Percentiles rank a stretch among this genome's conserved stretches.
phyloP scores from a whole-genome alignment of 2,329 filamentous ascomycete species.

The Xylaria multiplex region DNA sequence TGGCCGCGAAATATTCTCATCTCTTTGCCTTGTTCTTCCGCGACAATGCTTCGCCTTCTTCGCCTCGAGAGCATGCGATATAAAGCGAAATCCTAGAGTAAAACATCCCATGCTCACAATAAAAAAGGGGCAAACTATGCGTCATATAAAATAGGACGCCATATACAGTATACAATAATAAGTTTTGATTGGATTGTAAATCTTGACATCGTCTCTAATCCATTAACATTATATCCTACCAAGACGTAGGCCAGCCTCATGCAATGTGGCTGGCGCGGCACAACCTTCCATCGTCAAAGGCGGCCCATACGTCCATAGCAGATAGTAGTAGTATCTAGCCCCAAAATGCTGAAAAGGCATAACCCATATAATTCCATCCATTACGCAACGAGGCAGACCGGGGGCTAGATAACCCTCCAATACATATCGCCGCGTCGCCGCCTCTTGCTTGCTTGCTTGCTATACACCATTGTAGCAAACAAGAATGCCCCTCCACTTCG shows the following conservation, averaged over 20 bases:
- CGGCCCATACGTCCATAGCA: conserved; percentile 33
- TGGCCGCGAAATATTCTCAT: too few species aligned
- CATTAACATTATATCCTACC: conserved; percentile 40
- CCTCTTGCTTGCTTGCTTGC: conserved; percentile 6
- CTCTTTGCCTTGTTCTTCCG: too few species aligned
- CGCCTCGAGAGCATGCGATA: too few species aligned
- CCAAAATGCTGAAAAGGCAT: conserved; percentile 27
- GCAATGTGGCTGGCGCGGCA: conserved; percentile 19
- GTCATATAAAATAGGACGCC: background rate
- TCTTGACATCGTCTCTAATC: conserved; percentile 35
- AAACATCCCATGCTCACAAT: background rate
- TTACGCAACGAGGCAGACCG: conserved; percentile 18
- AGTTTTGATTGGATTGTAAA: conserved; percentile 26
- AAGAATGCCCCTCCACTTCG: background rate
- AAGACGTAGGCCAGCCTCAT: conserved; percentile 25
- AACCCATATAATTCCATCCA: conserved; percentile 34
- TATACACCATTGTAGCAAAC: conserved; percentile 13
- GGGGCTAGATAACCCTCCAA: conserved; percentile 10
- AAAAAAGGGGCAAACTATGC: background rate
- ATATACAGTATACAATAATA: conserved; percentile 15
- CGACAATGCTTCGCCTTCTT: too few species aligned
- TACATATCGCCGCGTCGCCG: conserved; percentile 1
- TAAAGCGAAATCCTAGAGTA: too few species aligned
- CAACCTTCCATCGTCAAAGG: conserved; percentile 23
- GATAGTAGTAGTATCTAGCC: conserved; percentile 34